Base-by-base conservation (phyloP, 31 red algal genomes). In the Porphyra umbilicalis region DNA sequence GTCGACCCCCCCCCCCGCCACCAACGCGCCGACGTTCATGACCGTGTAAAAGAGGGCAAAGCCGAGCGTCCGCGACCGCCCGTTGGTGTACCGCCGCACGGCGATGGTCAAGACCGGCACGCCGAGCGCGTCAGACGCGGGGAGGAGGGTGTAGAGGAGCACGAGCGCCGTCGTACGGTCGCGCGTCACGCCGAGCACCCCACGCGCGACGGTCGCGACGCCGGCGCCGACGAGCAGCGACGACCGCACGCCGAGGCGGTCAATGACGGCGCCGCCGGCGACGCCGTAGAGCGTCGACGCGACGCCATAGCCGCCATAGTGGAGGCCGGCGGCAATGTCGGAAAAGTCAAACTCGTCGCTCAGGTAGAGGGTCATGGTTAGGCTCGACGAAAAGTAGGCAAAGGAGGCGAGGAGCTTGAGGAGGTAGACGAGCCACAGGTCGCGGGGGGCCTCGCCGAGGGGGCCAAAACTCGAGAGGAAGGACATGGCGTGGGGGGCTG, bases 351-450 rank as follows among this genome's bases (percentile, higher is more conserved):
- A 71, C 44, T 67, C 81, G 14, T 78, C 80, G 44, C 81, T 84
- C 40, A 88, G 71, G 32, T 79, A 88, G 4, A 88, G 68, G 20
- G 78, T 77, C 18, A 88, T 81, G 34, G 78, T 77, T 15, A 88
- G 75, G 14, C 81, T 77, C 29, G 78, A 82, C 32, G 79, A 82
- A 40, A 88, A 88, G 44, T 88, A 88, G 39, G 81, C 38, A 76
- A 77, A 88, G 9, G 86, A 88, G 39, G 86, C 84, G 33, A 88
- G 80, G 38, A 88, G 75, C n/a, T 88, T 88, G 46, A 83, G 46
- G 32, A 76, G 8, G 68, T 88, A 88, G 77, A 88, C 83, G 11
- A 88, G n/a, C 81, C 80, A 88, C 15, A 88, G 75, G 42, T 88
- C 86, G 30, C 78, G 38, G 35, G 86, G 86, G 25, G 79, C 80